Evolutionary conservation across 768 basidiomycete genomes (phyloP), one percentile per base, ranked within the genome.

Genomic region (Daedaleopsis nitida): DNA sequence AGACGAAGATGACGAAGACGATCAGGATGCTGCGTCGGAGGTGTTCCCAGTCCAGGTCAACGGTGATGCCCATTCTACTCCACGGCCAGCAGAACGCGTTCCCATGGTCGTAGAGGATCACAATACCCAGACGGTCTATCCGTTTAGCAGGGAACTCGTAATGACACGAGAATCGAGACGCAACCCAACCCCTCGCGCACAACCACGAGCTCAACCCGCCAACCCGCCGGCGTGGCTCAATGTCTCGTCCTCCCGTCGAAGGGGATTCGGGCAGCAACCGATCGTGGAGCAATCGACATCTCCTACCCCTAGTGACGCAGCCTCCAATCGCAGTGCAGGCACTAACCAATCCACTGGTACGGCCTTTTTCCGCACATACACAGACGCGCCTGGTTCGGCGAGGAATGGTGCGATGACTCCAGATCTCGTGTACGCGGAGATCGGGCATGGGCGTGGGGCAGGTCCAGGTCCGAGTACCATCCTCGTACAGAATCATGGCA

Each of bases 361-460:
- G 14, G 79, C 78, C 69, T 83, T 89, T 72, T 89, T 88, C 72
- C 81, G 84, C 34, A 79, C 81, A 27, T 86, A 86, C 67, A 80
- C 84, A 43, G 81, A 70, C 2, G 60, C 82, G 24, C 66, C 76
- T 11, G 70, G 68, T 16, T 68, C 75, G n/a, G 57, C 63, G 32
- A 62, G 69, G 52, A 65, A 80, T 61, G 86, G 87, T 45, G 81
- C 83, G 17, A 73, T 86, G 70, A 91, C 88, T 16, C 89, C 88
- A 23, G 90, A 91, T 66, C 79, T 89, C 53, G 81, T 87, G 65
- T 90, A 81, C 63, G 88, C 89, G 6, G 91, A 92, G 70, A 87
- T 90, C 60, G 89, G 88, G 3, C 89, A 90, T 68, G 88, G 88
- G 4, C 80, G 87, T 32, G 88, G 87, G 6, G 75, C 80, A 19